Base-by-base conservation (phyloP, 106 monocot genomes). In the Ottelia alismoides region DNA sequence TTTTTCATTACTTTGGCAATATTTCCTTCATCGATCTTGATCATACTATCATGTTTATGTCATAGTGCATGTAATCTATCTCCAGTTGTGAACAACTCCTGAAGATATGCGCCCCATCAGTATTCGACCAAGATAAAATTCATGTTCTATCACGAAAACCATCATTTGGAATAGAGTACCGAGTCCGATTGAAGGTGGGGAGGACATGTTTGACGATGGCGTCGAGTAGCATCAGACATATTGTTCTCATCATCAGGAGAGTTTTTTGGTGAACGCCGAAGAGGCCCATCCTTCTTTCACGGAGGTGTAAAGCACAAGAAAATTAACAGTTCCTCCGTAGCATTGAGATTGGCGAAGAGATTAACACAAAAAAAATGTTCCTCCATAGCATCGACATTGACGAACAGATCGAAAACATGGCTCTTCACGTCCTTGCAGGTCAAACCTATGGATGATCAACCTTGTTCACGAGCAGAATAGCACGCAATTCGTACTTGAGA, bases 221-320 rank as follows among this genome's bases (percentile, higher is more conserved):
- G 77, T 98, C 89, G 47, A 98, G 79, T 58, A 98, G 62, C 9
- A 78, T 30, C 20, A n/a, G 79, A 70, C 98, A 98, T 98, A 63
- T 77, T 86, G 59, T 61, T 77, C 27, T 59, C 64, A 73, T 68
- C 76, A 40, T 85, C 82, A 35, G 59, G n/a, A 30, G 45, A 89
- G 98, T 65, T 49, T 62, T 65, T 98, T 98, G 2, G 98, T 98
- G 65, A 77, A 98, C 46, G 68, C 70, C 31, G 57, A 59, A 35
- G 98, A 98, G 68, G 98, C 98, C 98, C 98, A 98, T 48, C 98
- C 98, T 77, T 98, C 98, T 64, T 90, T 98, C 2, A 89, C 98
- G 51, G 98, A 98, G 44, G 98, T 89, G 77, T 98, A 98, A 52
- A 98, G 85, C 74, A 98, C 98, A 2, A 89, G 98, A 65, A 98